Evolutionary conservation across 2,329 filamentous ascomycete genomes (phyloP).

Genomic region (Tolypocladium tundrense): DNA sequence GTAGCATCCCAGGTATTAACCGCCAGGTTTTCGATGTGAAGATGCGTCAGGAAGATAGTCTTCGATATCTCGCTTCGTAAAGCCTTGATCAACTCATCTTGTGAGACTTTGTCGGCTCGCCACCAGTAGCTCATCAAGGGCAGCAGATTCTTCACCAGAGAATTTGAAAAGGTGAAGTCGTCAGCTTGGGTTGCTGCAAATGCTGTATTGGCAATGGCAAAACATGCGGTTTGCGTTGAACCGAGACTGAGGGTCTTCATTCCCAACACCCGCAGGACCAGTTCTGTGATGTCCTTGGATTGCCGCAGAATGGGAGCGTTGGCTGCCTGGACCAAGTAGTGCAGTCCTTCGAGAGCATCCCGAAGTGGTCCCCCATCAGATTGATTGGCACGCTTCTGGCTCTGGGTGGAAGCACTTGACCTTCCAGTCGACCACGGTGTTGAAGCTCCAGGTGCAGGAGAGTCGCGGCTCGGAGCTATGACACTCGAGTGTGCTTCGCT

Average conservation of each 20-base stretch:
- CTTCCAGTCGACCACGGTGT: constrained; percentile 16
- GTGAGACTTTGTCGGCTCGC: constrained; percentile 55
- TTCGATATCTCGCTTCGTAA: constrained; percentile 71
- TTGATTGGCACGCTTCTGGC: constrained; percentile 15
- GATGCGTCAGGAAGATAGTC: constrained; percentile 54
- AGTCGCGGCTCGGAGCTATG: constrained; percentile 17
- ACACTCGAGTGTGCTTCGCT: constrained; percentile 20
- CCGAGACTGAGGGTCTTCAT: constrained; percentile 47
- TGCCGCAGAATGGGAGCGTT: constrained; percentile 56
- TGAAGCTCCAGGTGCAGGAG: constrained; percentile 31
- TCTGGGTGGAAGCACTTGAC: constrained; percentile 18
- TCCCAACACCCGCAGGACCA: constrained; percentile 51
- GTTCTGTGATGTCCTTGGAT: constrained; percentile 43
- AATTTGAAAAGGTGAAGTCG: constrained; percentile 51
- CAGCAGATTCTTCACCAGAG: constrained; percentile 50
- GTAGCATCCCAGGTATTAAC: constrained; percentile 27
- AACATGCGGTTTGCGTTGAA: constrained; percentile 59
- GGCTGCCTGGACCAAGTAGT: constrained; percentile 50
- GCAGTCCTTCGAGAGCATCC: constrained; percentile 50
- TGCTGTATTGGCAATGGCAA: constrained; percentile 65
- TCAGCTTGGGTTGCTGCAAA: constrained; percentile 59
- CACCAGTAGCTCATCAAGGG: constrained; percentile 69
- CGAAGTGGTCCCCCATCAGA: constrained; percentile 22
- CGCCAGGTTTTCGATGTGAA: constrained; percentile 51
- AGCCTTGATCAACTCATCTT: constrained; percentile 49